These are phyloP conservation scores for Euptelea pleiosperma DNA, from an alignment of 164 flowering plant genomes.

Conservation along the genomic window DNA sequence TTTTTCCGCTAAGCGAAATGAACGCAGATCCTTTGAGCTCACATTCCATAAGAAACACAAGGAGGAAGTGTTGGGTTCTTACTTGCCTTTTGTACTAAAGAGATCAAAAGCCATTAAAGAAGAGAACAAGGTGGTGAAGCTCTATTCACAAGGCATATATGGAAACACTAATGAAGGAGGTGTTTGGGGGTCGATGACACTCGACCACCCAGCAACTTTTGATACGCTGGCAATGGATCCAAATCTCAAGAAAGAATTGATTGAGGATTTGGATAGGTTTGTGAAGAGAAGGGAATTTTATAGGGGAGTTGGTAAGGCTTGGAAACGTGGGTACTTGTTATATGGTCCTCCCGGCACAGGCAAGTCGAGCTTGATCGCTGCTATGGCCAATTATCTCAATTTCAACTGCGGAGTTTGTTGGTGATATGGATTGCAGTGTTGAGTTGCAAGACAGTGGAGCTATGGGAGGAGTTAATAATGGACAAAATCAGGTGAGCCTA, in stretches of 20 bases:
- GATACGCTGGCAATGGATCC: conserved; percentile 61
- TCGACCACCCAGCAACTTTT: conserved; percentile 52
- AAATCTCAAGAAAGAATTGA: conserved; percentile 32
- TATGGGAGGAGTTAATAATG: too few species aligned
- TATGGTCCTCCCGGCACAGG: conserved; percentile 73
- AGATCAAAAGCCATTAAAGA: conserved; percentile 21
- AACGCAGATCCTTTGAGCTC: conserved; percentile 17
- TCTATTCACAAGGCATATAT: conserved; percentile 21
- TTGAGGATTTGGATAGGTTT: conserved; percentile 55
- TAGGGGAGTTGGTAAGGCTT: conserved; percentile 56
- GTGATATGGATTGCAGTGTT: too few species aligned
- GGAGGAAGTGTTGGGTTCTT: conserved; percentile 25
- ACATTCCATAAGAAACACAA: conserved; percentile 37
- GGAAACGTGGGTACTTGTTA: conserved; percentile 68
- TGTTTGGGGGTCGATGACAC: conserved; percentile 17
- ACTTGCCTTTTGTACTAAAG: conserved; percentile 31
- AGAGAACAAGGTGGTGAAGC: conserved; percentile 26
- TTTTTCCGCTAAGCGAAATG: not conserved
- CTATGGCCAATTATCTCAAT: conserved; percentile 63
- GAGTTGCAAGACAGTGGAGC: too few species aligned
- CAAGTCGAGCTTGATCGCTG: conserved; percentile 73
- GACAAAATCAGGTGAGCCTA: too few species aligned
- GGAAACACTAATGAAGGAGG: not conserved
- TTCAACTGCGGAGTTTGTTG: too few species aligned
- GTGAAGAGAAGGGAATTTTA: conserved; percentile 44